These are phyloP conservation scores for Penicillium expansum DNA, from an alignment of 2,329 filamentous ascomycete species.

Conservation along the genomic window DNA sequence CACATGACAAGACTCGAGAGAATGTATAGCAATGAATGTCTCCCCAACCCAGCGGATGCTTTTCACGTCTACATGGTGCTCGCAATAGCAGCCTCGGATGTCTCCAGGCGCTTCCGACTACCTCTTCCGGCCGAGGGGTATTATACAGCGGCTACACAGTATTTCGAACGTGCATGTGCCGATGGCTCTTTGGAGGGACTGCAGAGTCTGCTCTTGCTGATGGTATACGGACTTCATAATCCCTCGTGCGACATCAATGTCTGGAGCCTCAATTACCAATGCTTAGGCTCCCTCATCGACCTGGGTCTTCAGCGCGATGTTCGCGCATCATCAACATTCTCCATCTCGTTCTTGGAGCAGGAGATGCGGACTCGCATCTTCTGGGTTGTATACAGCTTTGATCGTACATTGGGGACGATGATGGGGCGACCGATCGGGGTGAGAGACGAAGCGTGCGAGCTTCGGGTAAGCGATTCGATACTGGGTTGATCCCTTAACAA, in stretches of 20 bases:
- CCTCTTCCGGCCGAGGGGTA: slow-evolving; percentile 51
- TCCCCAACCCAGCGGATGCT: slow-evolving; percentile 30
- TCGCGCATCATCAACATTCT: slow-evolving; percentile 34
- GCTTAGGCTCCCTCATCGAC: slow-evolving; percentile 52
- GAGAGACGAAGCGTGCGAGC: slow-evolving; percentile 55
- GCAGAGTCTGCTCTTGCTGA: slow-evolving; percentile 45
- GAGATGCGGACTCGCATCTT: slow-evolving; percentile 57
- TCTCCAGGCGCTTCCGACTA: slow-evolving; percentile 45
- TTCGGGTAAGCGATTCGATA: slow-evolving; percentile 40
- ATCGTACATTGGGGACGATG: slow-evolving; percentile 54
- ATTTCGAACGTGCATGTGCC: slow-evolving; percentile 48
- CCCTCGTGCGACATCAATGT: slow-evolving; percentile 50
- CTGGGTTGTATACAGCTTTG: slow-evolving; percentile 54
- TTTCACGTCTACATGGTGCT: slow-evolving; percentile 57
- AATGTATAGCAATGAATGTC: slow-evolving; percentile 32
- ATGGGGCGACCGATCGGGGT: slow-evolving; percentile 57
- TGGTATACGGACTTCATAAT: slow-evolving; percentile 53
- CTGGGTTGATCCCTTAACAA: background rate
- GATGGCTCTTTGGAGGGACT: slow-evolving; percentile 51
- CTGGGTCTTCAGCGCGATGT: slow-evolving; percentile 54
- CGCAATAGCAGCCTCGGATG: slow-evolving; percentile 49
- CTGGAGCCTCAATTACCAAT: slow-evolving; percentile 58
- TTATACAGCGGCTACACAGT: slow-evolving; percentile 48
- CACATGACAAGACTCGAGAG: slow-evolving; percentile 39
- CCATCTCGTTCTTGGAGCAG: slow-evolving; percentile 50